phyloP scores from a whole-genome alignment of 2,329 filamentous ascomycete genomes.

The Phaeosphaeriaceae sp. region DNA sequence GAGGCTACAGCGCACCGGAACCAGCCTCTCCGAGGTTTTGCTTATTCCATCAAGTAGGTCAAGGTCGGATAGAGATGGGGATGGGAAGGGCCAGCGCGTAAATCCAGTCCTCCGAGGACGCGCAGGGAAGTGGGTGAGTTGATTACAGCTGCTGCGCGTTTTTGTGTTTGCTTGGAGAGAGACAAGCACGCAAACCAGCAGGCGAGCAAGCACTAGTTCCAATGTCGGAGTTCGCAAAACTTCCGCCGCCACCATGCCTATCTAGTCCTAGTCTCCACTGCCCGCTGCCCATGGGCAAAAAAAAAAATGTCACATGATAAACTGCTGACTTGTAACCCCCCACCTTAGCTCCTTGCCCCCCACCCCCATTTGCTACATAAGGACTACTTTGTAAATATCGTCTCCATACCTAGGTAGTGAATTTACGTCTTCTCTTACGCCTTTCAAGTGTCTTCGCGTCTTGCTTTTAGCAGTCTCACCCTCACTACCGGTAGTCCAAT shows the following conservation, averaged over 20 bases:
- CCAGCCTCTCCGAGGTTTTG: constrained; percentile 9
- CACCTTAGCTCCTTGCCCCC: too few relatives aligned
- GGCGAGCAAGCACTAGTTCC: constrained; percentile 4
- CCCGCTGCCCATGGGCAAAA: too few relatives aligned
- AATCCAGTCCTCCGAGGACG: constrained; percentile 1
- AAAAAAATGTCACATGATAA: too few relatives aligned
- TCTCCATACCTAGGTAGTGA: too few relatives aligned
- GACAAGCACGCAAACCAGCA: too few relatives aligned
- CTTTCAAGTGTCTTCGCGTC: not conserved
- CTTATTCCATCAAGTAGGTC: constrained; percentile 32
- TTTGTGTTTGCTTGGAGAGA: constrained; percentile 14
- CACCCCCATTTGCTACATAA: too few relatives aligned
- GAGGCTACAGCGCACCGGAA: constrained; percentile 32
- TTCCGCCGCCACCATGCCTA: constrained; percentile 18
- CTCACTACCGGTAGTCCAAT: too few relatives aligned
- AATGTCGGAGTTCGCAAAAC: constrained; percentile 21
- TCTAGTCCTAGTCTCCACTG: too few relatives aligned
- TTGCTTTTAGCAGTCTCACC: too few relatives aligned
- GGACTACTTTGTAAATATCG: too few relatives aligned
- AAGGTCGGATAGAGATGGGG: not conserved
- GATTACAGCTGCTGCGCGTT: constrained; percentile 10
- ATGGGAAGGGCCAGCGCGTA: not conserved
- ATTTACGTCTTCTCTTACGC: too few relatives aligned
- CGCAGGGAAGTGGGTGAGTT: constrained; percentile 8
- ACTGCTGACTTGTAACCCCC: too few relatives aligned